These are phyloP conservation scores for Camelina hispida DNA, from an alignment of 345 rosid genomes.

Conservation along the genomic window DNA sequence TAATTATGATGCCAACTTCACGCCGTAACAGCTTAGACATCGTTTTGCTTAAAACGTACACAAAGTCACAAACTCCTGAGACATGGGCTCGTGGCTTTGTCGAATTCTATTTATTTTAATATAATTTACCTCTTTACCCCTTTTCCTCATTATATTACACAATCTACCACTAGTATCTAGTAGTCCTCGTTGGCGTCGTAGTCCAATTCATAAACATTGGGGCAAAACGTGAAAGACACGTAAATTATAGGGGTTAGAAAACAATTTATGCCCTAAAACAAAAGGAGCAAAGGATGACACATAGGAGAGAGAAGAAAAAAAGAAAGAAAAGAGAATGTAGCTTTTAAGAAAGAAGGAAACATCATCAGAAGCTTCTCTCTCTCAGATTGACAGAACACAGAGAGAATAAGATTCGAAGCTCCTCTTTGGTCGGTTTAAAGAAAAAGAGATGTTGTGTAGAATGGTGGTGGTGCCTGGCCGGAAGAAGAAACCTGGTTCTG, in stretches of 20 bases:
- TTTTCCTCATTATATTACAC: slow-evolving; percentile 2
- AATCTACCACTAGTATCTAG: slow-evolving; percentile 8
- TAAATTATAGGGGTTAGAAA: not conserved
- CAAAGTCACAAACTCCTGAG: slow-evolving; percentile 40
- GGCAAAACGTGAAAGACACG: slow-evolving; percentile 1
- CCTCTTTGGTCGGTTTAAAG: not conserved
- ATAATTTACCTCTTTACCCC: not conserved
- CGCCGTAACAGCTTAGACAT: slow-evolving; percentile 40
- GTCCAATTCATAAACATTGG: slow-evolving; percentile 3
- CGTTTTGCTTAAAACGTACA: slow-evolving; percentile 41
- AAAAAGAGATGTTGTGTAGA: slow-evolving; percentile 67
- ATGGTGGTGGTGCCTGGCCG: slow-evolving; percentile 57
- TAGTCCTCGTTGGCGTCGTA: slow-evolving; percentile 36
- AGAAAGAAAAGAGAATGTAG: slow-evolving; percentile 30
- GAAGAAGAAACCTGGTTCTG: slow-evolving; percentile 75
- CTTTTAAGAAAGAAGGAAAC: slow-evolving; percentile 41
- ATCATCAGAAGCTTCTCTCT: slow-evolving; percentile 42
- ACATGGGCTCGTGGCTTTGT: slow-evolving; percentile 49
- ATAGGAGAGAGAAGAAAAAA: slow-evolving; percentile 25
- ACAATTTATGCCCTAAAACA: slow-evolving; percentile 17
- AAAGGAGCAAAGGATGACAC: slow-evolving; percentile 31
- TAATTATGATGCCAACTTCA: slow-evolving; percentile 43
- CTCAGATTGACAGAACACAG: slow-evolving; percentile 15
- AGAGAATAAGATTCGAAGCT: slow-evolving; percentile 31
- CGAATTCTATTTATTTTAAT: slow-evolving; percentile 20